Base-by-base conservation (phyloP, 371 early-diverging fungal species). In the Syncephalastrum sp. region DNA sequence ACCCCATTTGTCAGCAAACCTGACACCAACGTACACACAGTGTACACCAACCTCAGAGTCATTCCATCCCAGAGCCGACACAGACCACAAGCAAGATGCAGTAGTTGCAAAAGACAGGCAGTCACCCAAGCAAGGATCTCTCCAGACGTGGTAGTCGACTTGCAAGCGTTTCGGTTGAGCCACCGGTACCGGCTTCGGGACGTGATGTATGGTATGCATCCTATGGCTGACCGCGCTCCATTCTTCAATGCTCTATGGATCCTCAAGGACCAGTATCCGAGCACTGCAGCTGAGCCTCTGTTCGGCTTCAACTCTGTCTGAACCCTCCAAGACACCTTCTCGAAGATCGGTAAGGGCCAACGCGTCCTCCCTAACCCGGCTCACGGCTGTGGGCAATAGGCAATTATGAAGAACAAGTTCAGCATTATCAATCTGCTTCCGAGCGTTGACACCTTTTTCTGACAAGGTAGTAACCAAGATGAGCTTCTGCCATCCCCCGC, bases 81-180 rank as follows among this genome's bases (percentile, higher is more conserved):
- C 29, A 1, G 29, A 29, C 29, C 7, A 29, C 29, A 29, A 29
- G 29, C 7, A 29, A 0, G 3, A 7, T 29, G 29, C 29, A 3
- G 29, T 29, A 0, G 29, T 29, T 29, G 29, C 7, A 29, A 7
- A 29, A 7, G 29, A 29, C 29, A 29, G 29, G 0, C 6, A 29
- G 29, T 29, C 1, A 0, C 29, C 29, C 6, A 29, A 29, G 29
- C 29, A 29, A 29, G 29, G 29, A 1, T 29, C 29, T 29, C 3
- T 29, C 29, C 1, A 29, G 75, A 83, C 54, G 72, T 77, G 3
- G 55, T 84, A 13, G 67, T 89, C 2, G 72, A 75, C 25, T 61
- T 89, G 48, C 72, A 79, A 21, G 87, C 86, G 1, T 82, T 43
- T 77, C 88, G 4, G 72, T 88, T 50, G 88, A 90, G 63, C 88